Conservation (phyloP, 2,329 filamentous ascomycete genomes). For the Verticillium nonalfalfae region DNA sequence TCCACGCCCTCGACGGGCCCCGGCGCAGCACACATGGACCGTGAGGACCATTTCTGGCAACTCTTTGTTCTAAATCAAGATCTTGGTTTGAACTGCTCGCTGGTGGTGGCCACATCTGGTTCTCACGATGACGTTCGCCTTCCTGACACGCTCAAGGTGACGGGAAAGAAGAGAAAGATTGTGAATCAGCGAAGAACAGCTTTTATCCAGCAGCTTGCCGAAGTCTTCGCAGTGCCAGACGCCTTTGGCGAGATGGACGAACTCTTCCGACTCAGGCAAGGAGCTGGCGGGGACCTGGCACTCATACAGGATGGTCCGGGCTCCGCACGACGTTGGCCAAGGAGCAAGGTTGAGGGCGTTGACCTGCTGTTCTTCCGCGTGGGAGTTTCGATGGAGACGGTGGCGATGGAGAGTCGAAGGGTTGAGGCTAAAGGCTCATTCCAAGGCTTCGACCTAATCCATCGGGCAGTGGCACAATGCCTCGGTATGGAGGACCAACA, state of each 20-base stretch:
- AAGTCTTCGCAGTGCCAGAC: constrained; percentile 11
- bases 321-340: constrained; percentile 8
- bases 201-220: constrained; percentile 7
- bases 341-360: constrained; percentile 4
- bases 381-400: constrained; percentile 9
- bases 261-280: constrained; percentile 4
- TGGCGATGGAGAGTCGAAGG: constrained; percentile 7
- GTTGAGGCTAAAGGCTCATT: constrained; percentile 1
- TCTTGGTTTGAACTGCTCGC: constrained; percentile 5
- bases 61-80: constrained; percentile 8
- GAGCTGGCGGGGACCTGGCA: background rate
- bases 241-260: constrained; percentile 10
- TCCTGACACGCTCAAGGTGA: constrained; percentile 4
- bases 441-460: constrained; percentile 5
- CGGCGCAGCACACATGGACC: constrained; percentile 1
- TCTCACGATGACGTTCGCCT: constrained; percentile 2
- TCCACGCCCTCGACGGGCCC: background rate
- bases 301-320: background rate
- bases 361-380: constrained; percentile 9
- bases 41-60: constrained; percentile 7
- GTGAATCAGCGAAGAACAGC: constrained; percentile 6
- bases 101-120: constrained; percentile 5
- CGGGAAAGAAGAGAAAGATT: background rate
- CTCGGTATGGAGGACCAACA: constrained; percentile 5
- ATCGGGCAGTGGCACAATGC: constrained; percentile 4